These are phyloP conservation scores for Vigna unguiculata DNA, from an alignment of 306 rosid genomes.

Conservation along the genomic window DNA sequence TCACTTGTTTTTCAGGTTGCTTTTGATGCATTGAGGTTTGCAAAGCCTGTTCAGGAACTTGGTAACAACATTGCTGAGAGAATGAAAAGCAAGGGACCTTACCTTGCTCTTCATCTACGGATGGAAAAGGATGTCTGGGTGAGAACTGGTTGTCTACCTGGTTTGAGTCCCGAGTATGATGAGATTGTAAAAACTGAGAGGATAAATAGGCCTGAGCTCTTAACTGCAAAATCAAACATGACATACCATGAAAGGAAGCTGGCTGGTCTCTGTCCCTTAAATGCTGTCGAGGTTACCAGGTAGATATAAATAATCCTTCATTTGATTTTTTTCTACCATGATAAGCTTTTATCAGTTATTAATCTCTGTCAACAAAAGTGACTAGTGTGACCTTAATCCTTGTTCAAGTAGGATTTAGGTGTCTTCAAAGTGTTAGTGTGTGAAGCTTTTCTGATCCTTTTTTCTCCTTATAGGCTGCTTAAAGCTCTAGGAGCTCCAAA, in stretches of 20 bases:
- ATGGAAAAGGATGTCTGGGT: constrained; percentile 99
- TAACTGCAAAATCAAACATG: constrained; percentile 85
- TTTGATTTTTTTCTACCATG: no score
- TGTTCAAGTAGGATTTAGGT: background rate
- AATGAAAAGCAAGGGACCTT: constrained; percentile 87
- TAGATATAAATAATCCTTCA: constrained; percentile 42
- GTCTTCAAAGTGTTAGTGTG: constrained; percentile 16
- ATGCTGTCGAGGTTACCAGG: constrained; percentile 88
- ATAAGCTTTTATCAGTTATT: no score
- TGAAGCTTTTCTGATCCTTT: constrained; percentile 1
- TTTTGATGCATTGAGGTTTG: constrained; percentile 84
- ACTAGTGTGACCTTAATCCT: no score
- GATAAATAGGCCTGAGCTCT: constrained; percentile 72
- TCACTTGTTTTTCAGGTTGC: constrained; percentile 71
- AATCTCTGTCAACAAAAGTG: no score
- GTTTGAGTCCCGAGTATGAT: constrained; percentile 71
- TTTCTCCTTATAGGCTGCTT: constrained; percentile 66
- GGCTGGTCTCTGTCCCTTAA: constrained; percentile 94
- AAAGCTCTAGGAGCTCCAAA: constrained; percentile 87
- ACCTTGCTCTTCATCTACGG: constrained; percentile 87
- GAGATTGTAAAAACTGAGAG: constrained; percentile 79
- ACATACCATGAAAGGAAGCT: constrained; percentile 89
- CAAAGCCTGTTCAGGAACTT: constrained; percentile 80
- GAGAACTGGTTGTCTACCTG: constrained; percentile 97
- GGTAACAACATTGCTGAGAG: constrained; percentile 81